These are phyloP conservation scores for Mycena capillaripes DNA, from an alignment of 768 basidiomycete genomes.

Conservation along the genomic window DNA sequence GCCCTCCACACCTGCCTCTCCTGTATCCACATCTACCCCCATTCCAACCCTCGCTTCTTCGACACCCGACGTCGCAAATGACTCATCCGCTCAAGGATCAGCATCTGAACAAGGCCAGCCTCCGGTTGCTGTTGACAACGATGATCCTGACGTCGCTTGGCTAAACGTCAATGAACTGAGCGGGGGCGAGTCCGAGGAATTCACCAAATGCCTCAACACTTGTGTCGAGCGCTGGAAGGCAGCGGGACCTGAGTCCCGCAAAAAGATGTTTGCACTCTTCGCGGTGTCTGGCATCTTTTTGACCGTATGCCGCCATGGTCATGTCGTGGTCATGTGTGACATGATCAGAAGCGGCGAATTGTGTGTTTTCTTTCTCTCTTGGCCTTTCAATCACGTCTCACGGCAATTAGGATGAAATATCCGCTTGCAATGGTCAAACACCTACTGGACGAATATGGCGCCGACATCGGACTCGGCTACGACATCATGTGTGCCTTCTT, in stretches of 20 bases:
- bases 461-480: slow-evolving; percentile 32
- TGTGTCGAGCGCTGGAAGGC: slow-evolving; percentile 41
- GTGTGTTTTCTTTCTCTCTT: slow-evolving; percentile 30
- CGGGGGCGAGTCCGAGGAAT: slow-evolving; percentile 30
- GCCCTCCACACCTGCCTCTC: too few relatives aligned
- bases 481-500: too few relatives aligned
- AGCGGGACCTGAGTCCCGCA: slow-evolving; percentile 33
- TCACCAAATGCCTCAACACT: too few relatives aligned
- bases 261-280: slow-evolving; percentile 43
- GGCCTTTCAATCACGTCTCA: neutral
- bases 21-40: too few relatives aligned
- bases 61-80: too few relatives aligned
- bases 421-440: slow-evolving; percentile 41
- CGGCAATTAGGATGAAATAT: slow-evolving; percentile 46
- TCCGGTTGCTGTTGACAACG: neutral
- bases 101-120: neutral
- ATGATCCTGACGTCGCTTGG: slow-evolving; percentile 33
- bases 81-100: neutral
- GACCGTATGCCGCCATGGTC: too few relatives aligned
- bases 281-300: slow-evolving; percentile 45
- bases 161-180: slow-evolving; percentile 37
- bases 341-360: slow-evolving; percentile 46
- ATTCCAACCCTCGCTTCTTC: too few relatives aligned
- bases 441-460: slow-evolving; percentile 36
- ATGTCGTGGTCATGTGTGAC: slow-evolving; percentile 42